These are phyloP conservation scores for Podospora pseudoanserina DNA, from an alignment of 495 filamentous ascomycete species.

Conservation along the genomic window DNA sequence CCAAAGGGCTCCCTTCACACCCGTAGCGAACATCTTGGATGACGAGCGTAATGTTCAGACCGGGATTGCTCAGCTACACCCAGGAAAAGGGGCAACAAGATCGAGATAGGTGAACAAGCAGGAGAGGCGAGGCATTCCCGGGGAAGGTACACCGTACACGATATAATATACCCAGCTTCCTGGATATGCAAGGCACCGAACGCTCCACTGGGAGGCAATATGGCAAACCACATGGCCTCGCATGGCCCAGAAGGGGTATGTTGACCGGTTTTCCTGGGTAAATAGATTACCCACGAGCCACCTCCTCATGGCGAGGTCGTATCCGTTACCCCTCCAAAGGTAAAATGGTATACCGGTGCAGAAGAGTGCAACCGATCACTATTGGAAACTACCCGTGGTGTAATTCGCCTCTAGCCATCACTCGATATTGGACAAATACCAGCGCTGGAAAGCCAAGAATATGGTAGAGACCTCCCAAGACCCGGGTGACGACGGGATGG, in stretches of 20 bases:
- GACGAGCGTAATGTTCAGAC: neutral
- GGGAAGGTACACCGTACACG: slow-evolving; percentile 5
- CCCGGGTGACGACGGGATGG: slow-evolving; percentile 13
- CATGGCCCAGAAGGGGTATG: neutral
- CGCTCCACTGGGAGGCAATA: slow-evolving; percentile 2
- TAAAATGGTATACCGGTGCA: neutral
- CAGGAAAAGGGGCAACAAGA: neutral
- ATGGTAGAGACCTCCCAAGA: slow-evolving; percentile 12
- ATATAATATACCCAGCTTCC: slow-evolving; percentile 23
- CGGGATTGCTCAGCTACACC: neutral
- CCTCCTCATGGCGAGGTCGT: slow-evolving; percentile 16
- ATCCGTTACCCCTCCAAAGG: neutral
- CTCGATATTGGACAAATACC: slow-evolving; percentile 14
- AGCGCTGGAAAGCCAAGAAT: slow-evolving; percentile 17
- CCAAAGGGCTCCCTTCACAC: slow-evolving; percentile 25
- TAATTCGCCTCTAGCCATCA: slow-evolving; percentile 11
- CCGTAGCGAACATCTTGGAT: slow-evolving; percentile 24
- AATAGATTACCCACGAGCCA: slow-evolving; percentile 28
- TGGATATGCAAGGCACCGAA: slow-evolving; percentile 33
- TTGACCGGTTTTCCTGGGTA: slow-evolving; percentile 25
- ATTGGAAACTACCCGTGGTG: neutral
- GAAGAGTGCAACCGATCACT: slow-evolving; percentile 7
- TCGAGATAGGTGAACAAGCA: neutral
- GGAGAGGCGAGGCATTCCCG: neutral
- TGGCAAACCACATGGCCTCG: neutral